Conservation (phyloP, 176 grass and related monocot genomes). For the Saccharum spontaneum region DNA sequence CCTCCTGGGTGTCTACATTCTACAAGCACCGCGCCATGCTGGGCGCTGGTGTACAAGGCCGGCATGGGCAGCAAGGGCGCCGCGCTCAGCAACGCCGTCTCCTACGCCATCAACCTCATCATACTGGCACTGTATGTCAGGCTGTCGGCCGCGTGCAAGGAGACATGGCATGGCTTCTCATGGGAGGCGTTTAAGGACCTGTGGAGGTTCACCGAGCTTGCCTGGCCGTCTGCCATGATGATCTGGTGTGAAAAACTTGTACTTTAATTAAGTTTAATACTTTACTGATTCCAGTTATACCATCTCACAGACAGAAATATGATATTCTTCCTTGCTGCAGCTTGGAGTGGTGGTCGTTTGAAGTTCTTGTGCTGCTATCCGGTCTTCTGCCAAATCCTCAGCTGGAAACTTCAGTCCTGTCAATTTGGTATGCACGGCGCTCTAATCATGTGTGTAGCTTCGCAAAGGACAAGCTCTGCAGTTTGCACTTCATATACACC, state of each 20-base stretch:
- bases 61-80: too few species aligned
- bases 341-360: slow-evolving; percentile 18
- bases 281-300: not conserved
- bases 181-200: not conserved
- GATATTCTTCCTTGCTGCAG: not conserved
- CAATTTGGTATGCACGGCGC: not conserved
- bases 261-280: too few species aligned
- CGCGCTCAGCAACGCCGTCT: too few species aligned
- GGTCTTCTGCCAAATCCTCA: slow-evolving; percentile 10
- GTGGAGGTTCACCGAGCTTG: not conserved
- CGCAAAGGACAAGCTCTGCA: not conserved
- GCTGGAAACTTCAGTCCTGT: not conserved
- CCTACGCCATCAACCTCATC: too few species aligned
- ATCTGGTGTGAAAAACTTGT: not conserved
- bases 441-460: not conserved
- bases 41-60: too few species aligned
- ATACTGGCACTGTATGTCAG: too few species aligned
- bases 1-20: too few species aligned
- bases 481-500: not conserved
- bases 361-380: not conserved
- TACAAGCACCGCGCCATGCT: too few species aligned
- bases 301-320: not conserved
- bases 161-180: not conserved
- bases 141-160: too few species aligned
- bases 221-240: too few species aligned